phyloP scores from a whole-genome alignment of 106 monocot species.

The Gastrodia elata region DNA sequence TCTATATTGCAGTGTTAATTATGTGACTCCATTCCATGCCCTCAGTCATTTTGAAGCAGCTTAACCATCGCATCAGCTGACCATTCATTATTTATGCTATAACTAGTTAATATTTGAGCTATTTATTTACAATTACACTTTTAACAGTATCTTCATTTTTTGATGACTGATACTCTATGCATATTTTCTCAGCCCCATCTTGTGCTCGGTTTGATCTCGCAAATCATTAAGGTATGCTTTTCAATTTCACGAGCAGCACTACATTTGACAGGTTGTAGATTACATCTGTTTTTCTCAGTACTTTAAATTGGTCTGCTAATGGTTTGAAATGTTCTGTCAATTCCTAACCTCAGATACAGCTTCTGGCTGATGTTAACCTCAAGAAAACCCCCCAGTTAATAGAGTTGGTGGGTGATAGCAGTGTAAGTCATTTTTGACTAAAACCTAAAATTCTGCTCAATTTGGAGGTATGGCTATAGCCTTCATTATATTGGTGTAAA shows the following conservation, averaged over 20 bases:
- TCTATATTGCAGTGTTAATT: too few relatives aligned
- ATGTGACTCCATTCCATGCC: too few relatives aligned
- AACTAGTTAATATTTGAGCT: neutral
- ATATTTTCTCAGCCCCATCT: constrained; percentile 30
- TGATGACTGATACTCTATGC: constrained; percentile 11
- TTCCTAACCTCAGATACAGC: constrained; percentile 26
- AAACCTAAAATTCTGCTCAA: neutral
- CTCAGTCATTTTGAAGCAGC: neutral
- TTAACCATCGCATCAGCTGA: neutral
- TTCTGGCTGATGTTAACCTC: constrained; percentile 37
- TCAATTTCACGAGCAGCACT: neutral
- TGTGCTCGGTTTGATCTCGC: constrained; percentile 40
- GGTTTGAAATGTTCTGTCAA: neutral
- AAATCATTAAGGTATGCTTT: constrained; percentile 34
- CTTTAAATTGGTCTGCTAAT: neutral
- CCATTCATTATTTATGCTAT: neutral
- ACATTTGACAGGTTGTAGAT: neutral
- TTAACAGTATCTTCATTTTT: neutral
- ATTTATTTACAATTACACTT: neutral
- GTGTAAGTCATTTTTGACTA: constrained; percentile 5
- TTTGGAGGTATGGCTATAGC: neutral
- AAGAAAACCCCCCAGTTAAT: constrained; percentile 35
- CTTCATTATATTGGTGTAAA: neutral
- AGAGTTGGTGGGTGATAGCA: constrained; percentile 34
- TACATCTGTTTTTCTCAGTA: neutral